A percentile compares a stretch with the other conserved stretches of the same genome.
Evolutionary conservation across 2,329 filamentous ascomycete species (phyloP).

Genomic region (Raffaelea deltoideospora): DNA sequence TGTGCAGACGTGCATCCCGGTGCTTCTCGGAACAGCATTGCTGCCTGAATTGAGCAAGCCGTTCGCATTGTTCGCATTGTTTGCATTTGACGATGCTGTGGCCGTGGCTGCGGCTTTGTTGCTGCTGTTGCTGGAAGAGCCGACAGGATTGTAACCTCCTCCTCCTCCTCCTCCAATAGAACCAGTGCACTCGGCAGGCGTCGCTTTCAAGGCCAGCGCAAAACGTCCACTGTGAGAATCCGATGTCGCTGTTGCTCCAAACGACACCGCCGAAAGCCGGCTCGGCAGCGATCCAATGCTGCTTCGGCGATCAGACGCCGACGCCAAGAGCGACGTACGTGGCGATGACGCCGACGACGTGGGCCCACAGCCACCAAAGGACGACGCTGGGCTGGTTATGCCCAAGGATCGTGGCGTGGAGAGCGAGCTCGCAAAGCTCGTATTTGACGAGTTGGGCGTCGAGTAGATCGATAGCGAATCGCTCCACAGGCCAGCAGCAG

Average conservation of each 20-base stretch:
- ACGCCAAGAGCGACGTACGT: slow-evolving; percentile 6
- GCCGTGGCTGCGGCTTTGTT: not conserved
- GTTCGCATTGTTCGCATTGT: too few relatives aligned
- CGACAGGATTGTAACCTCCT: too few relatives aligned
- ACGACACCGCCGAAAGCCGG: slow-evolving; percentile 8
- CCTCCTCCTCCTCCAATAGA: too few relatives aligned
- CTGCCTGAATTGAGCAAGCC: too few relatives aligned
- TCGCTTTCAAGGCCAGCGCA: not conserved
- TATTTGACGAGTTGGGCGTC: slow-evolving; percentile 9
- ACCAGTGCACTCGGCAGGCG: too few relatives aligned
- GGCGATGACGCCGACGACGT: slow-evolving; percentile 8
- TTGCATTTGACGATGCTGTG: not conserved
- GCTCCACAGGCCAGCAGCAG: not conserved
- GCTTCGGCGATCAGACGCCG: slow-evolving; percentile 6
- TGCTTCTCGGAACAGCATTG: too few relatives aligned
- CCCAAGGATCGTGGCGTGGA: slow-evolving; percentile 5
- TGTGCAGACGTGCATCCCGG: slow-evolving; percentile 2
- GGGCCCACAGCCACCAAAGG: slow-evolving; percentile 5
- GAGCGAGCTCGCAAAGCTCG: slow-evolving; percentile 9
- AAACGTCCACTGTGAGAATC: not conserved
- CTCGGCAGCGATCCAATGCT: slow-evolving; percentile 10
- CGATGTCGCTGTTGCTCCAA: not conserved
- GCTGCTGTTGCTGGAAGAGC: not conserved
- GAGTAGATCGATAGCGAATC: slow-evolving; percentile 7
- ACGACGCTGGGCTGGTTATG: slow-evolving; percentile 6